These are phyloP conservation scores for Aechmea fasciata DNA, from an alignment of 176 grass and related monocot species.

Conservation along the genomic window DNA sequence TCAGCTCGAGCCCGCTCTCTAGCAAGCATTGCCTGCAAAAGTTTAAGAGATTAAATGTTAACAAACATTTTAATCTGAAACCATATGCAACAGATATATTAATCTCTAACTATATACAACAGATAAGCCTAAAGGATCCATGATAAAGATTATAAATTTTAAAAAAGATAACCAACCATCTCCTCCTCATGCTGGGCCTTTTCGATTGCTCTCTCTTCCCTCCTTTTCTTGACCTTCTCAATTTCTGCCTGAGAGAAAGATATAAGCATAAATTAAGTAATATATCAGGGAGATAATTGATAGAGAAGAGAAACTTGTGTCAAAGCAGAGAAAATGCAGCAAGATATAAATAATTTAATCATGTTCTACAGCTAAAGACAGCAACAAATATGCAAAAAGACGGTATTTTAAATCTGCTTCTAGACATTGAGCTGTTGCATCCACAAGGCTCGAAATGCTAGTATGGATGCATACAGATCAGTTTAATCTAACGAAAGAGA, in stretches of 20 bases:
- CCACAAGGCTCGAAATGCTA: background rate
- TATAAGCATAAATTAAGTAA: constrained; percentile 3
- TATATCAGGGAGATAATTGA: background rate
- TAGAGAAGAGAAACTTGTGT: background rate
- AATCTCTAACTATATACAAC: no score
- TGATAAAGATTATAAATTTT: background rate
- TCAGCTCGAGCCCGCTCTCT: constrained; percentile 88
- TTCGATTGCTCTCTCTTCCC: constrained; percentile 94
- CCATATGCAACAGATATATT: background rate
- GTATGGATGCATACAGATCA: no score
- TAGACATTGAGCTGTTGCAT: background rate
- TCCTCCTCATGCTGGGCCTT: constrained; percentile 97
- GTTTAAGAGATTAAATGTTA: constrained; percentile 19
- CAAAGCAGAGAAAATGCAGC: background rate
- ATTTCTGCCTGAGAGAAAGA: constrained; percentile 70
- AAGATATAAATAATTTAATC: background rate
- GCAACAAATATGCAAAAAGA: no score
- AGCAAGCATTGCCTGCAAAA: constrained; percentile 62
- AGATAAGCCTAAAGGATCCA: no score
- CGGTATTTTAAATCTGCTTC: background rate
- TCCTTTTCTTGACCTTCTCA: constrained; percentile 99
- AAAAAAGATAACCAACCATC: constrained; percentile 4
- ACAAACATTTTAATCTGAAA: constrained; percentile 12
- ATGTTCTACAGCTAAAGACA: no score
- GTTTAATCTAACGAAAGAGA: no score